phyloP scores from a whole-genome alignment of 2,329 filamentous ascomycete genomes.

The Rhynchosporium secalis region DNA sequence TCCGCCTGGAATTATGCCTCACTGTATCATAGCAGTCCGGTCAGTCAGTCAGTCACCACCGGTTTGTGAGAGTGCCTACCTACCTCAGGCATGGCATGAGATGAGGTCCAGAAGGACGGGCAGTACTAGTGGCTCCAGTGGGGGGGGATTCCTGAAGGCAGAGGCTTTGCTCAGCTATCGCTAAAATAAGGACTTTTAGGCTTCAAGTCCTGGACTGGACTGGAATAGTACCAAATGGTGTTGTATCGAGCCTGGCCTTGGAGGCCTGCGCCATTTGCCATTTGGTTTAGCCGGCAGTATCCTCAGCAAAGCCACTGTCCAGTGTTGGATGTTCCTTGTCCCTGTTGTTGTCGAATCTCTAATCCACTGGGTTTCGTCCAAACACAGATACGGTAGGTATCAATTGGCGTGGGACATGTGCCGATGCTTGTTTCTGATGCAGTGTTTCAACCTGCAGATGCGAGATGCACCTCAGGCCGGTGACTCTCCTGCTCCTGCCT shows the following conservation, averaged over 20 bases:
- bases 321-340: neutral
- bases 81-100: neutral
- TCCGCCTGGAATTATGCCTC: conserved; percentile 11
- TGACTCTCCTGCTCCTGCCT: neutral
- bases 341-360: neutral
- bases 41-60: neutral
- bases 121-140: neutral
- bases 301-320: neutral
- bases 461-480: conserved; percentile 7
- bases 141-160: neutral
- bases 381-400: neutral
- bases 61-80: neutral
- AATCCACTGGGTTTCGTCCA: neutral
- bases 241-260: no score
- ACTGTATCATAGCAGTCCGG: conserved; percentile 2
- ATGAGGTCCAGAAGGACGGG: conserved; percentile 13
- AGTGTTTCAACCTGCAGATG: conserved; percentile 1
- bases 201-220: conserved; percentile 1
- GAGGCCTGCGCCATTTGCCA: neutral
- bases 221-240: neutral
- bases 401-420: conserved; percentile 5
- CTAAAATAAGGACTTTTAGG: conserved; percentile 3
- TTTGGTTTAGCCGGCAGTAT: neutral
- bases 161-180: neutral
- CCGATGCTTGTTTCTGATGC: neutral